Percentiles rank a stretch among this genome's conserved stretches.
Conservation (phyloP, 1,139 yeast genomes). For the Insectozyma bohioensis region DNA sequence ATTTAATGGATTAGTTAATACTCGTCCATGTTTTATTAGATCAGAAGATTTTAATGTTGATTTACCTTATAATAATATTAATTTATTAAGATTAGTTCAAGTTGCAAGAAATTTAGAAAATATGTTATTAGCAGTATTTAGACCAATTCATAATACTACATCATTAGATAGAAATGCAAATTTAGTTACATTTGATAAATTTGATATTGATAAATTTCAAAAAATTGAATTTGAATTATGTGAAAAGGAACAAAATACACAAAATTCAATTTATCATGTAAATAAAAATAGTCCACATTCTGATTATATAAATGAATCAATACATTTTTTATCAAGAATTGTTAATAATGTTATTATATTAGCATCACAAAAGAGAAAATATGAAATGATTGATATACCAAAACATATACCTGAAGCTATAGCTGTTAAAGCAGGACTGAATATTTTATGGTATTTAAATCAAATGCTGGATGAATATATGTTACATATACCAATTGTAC, state of each 20-base stretch:
- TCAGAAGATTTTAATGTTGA: slow-evolving; percentile 34
- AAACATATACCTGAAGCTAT: slow-evolving; percentile 24
- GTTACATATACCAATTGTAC: slow-evolving; percentile 27
- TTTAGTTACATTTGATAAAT: slow-evolving; percentile 15
- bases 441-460: slow-evolving; percentile 26
- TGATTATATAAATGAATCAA: slow-evolving; percentile 19
- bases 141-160: slow-evolving; percentile 21
- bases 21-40: slow-evolving; percentile 25
- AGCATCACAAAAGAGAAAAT: slow-evolving; percentile 27
- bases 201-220: slow-evolving; percentile 28
- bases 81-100: slow-evolving; percentile 27
- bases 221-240: slow-evolving; percentile 28
- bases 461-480: slow-evolving; percentile 21
- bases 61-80: slow-evolving; percentile 27
- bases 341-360: slow-evolving; percentile 28
- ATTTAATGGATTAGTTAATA: slow-evolving; percentile 30
- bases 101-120: slow-evolving; percentile 26
- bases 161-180: slow-evolving; percentile 10
- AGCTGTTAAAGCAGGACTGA: slow-evolving; percentile 25
- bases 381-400: slow-evolving; percentile 24
- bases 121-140: slow-evolving; percentile 26
- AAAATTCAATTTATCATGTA: neutral
- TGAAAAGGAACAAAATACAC: slow-evolving; percentile 17
- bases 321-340: slow-evolving; percentile 26
- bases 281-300: slow-evolving; percentile 2